These are phyloP conservation scores for Yamadazyma sp. DNA, from an alignment of 1,139 yeast species.

Conservation along the genomic window DNA sequence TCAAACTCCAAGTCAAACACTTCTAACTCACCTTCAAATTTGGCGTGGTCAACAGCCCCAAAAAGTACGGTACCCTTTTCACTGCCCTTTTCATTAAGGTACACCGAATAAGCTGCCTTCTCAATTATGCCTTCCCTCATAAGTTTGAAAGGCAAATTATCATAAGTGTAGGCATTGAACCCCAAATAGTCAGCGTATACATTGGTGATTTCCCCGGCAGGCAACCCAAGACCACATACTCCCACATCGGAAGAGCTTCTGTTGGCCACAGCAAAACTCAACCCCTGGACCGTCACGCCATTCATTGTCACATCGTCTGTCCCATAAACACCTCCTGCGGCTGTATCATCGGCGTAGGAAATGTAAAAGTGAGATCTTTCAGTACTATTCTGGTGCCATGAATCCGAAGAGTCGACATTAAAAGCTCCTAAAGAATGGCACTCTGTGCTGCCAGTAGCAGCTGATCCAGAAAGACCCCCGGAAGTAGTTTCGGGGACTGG, in stretches of 20 bases:
- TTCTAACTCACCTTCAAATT: background rate
- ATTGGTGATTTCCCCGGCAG: constrained; percentile 42
- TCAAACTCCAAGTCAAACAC: background rate
- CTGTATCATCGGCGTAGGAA: constrained; percentile 49
- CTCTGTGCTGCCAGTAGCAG: too few species aligned
- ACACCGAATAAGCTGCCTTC: constrained; percentile 26
- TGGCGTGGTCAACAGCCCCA: background rate
- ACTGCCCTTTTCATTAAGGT: background rate
- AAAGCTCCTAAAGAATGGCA: constrained; percentile 4
- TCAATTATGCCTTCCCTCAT: constrained; percentile 25
- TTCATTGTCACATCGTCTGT: constrained; percentile 42
- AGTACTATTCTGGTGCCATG: constrained; percentile 7
- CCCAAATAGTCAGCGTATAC: background rate
- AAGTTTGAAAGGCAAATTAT: constrained; percentile 26
- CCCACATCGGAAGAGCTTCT: constrained; percentile 32
- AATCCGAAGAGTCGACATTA: constrained; percentile 4
- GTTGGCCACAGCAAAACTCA: constrained; percentile 55
- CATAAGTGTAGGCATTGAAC: constrained; percentile 14
- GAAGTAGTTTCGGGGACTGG: too few species aligned
- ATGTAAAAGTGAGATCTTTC: constrained; percentile 28
- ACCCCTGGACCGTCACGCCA: constrained; percentile 33
- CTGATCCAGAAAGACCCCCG: too few species aligned
- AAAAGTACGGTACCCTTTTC: too few species aligned
- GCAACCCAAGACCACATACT: constrained; percentile 55
- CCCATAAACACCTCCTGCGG: constrained; percentile 35